phyloP scores from a whole-genome alignment of 306 rosid genomes.

The Datisca glomerata region DNA sequence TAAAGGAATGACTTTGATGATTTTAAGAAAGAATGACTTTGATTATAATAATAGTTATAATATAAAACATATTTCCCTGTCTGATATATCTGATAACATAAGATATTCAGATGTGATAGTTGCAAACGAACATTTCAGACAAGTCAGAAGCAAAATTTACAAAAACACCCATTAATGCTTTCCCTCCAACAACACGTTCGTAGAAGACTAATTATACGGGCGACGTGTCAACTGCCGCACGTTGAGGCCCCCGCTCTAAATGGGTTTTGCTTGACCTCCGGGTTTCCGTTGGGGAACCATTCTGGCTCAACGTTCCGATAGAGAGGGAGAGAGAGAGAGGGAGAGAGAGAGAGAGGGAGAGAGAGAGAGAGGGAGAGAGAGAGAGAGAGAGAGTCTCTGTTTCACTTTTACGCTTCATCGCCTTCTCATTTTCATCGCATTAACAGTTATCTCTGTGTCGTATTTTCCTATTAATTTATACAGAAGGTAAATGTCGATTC shows the following conservation, averaged over 20 bases:
- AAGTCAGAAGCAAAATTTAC: constrained; percentile 10
- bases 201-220: constrained; percentile 16
- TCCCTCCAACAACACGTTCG: constrained; percentile 43
- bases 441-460: constrained; percentile 5
- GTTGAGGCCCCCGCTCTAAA: constrained; percentile 45
- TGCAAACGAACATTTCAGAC: background rate
- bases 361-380: background rate
- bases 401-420: constrained; percentile 14
- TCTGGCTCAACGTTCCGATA: constrained; percentile 34
- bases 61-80: no score
- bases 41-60: no score
- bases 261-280: constrained; percentile 25
- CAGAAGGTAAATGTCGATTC: background rate
- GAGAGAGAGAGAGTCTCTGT: constrained; percentile 10
- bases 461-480: constrained; percentile 2
- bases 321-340: constrained; percentile 17
- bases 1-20: no score
- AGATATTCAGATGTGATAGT: background rate
- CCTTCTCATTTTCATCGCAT: background rate
- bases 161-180: constrained; percentile 16
- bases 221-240: constrained; percentile 36
- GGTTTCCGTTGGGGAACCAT: constrained; percentile 27
- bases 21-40: no score
- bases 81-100: no score
- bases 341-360: constrained; percentile 14